A percentile compares a stretch with the other conserved stretches of the same genome.
phyloP scores from a whole-genome alignment of 208 protist species.

The Vickermania ingenoplastis region DNA sequence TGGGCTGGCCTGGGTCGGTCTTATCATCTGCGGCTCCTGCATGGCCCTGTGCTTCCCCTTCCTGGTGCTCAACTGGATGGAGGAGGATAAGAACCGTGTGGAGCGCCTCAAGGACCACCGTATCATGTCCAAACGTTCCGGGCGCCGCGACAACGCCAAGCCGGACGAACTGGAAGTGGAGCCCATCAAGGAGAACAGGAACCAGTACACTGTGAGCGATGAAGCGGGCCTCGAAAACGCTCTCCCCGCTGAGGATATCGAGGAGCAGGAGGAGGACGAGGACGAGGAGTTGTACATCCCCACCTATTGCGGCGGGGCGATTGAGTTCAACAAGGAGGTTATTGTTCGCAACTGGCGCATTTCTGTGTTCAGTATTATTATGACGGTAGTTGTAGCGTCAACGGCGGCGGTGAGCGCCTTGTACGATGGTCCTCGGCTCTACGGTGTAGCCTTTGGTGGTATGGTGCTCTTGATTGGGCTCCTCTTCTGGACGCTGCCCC shows the following conservation, averaged over 20 bases:
- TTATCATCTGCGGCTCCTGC: slow-evolving; percentile 39
- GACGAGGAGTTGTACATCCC: slow-evolving; percentile 1
- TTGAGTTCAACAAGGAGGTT: slow-evolving; percentile 59
- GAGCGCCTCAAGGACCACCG: slow-evolving; percentile 32
- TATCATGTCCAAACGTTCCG: no score
- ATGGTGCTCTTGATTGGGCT: slow-evolving; percentile 2
- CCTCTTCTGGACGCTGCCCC: slow-evolving; percentile 21
- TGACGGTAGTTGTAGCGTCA: slow-evolving; percentile 28
- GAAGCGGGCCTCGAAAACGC: no score
- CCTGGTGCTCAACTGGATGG: slow-evolving; percentile 63
- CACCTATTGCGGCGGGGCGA: slow-evolving; percentile 24
- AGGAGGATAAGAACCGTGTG: slow-evolving; percentile 41
- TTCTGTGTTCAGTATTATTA: slow-evolving; percentile 32
- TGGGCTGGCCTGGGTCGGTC: slow-evolving; percentile 26
- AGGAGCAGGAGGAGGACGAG: slow-evolving; percentile 2
- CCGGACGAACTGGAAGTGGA: neutral
- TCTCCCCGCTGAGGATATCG: no score
- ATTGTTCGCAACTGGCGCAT: slow-evolving; percentile 35
- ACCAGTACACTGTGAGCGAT: slow-evolving; percentile 4
- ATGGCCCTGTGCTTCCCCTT: slow-evolving; percentile 39
- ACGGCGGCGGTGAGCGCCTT: slow-evolving; percentile 37
- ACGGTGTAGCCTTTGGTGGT: neutral
- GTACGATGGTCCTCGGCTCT: slow-evolving; percentile 9
- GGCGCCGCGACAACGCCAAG: neutral
- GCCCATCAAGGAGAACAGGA: neutral